phyloP scores from a whole-genome alignment of 148 eudicot species.

The Nyssa sinensis region DNA sequence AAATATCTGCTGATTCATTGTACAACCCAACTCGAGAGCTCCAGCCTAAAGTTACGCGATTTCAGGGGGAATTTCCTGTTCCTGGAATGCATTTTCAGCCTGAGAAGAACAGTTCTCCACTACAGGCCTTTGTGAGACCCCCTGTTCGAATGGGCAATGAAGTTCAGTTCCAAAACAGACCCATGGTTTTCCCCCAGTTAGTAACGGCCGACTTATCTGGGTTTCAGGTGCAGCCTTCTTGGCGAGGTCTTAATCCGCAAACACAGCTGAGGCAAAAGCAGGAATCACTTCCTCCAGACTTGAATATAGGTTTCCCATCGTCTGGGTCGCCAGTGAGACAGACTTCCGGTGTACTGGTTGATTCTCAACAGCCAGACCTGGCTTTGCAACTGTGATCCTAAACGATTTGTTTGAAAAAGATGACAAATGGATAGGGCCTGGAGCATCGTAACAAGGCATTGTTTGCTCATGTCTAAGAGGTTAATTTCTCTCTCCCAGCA shows the following conservation, averaged over 20 bases:
- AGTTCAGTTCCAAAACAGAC: slow-evolving; percentile 45
- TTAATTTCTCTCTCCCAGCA: not conserved
- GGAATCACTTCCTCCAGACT: slow-evolving; percentile 82
- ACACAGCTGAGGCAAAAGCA: slow-evolving; percentile 61
- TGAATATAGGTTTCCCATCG: slow-evolving; percentile 84
- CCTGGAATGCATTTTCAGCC: slow-evolving; percentile 47
- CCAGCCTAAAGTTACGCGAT: slow-evolving; percentile 54
- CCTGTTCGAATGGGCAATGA: slow-evolving; percentile 48
- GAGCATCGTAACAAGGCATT: slow-evolving; percentile 10
- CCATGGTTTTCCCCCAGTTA: slow-evolving; percentile 52
- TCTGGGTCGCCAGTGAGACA: slow-evolving; percentile 56
- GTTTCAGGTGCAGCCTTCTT: slow-evolving; percentile 59
- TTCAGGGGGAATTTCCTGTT: slow-evolving; percentile 43
- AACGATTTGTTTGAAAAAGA: not conserved
- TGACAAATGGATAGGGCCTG: not conserved
- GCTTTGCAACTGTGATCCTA: slow-evolving; percentile 77
- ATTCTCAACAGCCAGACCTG: slow-evolving; percentile 98
- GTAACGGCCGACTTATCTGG: slow-evolving; percentile 59
- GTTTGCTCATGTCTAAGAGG: not conserved
- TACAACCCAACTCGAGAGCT: slow-evolving; percentile 40
- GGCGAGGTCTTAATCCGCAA: slow-evolving; percentile 52
- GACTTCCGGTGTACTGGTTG: slow-evolving; percentile 52
- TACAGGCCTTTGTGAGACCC: slow-evolving; percentile 48
- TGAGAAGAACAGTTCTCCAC: slow-evolving; percentile 42
- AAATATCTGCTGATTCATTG: slow-evolving; percentile 43